These are phyloP conservation scores for Periconia macrospinosa DNA, from an alignment of 2,329 filamentous ascomycete species.

Conservation along the genomic window DNA sequence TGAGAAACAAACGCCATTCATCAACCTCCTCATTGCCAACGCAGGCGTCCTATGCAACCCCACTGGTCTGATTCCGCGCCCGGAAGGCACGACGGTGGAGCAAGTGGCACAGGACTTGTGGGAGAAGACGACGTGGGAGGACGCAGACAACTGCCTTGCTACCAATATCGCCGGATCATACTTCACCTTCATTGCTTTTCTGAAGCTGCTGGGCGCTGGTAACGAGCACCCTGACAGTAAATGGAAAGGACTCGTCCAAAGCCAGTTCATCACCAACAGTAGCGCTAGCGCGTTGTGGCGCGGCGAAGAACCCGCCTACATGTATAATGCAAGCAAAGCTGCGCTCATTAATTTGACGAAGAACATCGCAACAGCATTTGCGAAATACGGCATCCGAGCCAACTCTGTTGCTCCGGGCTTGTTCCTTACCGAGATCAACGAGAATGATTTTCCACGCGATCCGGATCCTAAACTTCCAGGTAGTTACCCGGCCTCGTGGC, in stretches of 20 bases:
- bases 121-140: constrained; percentile 2
- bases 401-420: constrained; percentile 53
- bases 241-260: constrained; percentile 6
- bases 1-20: constrained; percentile 4
- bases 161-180: constrained; percentile 41
- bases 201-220: constrained; percentile 43
- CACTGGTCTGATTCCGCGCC: neutral
- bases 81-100: neutral
- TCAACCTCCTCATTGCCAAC: constrained; percentile 12
- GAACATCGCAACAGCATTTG: constrained; percentile 46
- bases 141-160: constrained; percentile 1
- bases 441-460: constrained; percentile 2
- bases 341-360: constrained; percentile 52
- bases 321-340: constrained; percentile 40
- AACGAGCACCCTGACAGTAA: constrained; percentile 19
- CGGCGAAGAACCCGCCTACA: neutral
- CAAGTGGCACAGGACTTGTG: constrained; percentile 1
- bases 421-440: constrained; percentile 33
- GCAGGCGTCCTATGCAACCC: constrained; percentile 2
- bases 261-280: constrained; percentile 9
- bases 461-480: constrained; percentile 3
- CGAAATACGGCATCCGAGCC: constrained; percentile 45
- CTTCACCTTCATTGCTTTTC: constrained; percentile 43
- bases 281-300: constrained; percentile 5
- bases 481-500: constrained; percentile 3